Base-by-base conservation (phyloP, 352 stramenopile genomes). In the Phytopythium delawarense region DNA sequence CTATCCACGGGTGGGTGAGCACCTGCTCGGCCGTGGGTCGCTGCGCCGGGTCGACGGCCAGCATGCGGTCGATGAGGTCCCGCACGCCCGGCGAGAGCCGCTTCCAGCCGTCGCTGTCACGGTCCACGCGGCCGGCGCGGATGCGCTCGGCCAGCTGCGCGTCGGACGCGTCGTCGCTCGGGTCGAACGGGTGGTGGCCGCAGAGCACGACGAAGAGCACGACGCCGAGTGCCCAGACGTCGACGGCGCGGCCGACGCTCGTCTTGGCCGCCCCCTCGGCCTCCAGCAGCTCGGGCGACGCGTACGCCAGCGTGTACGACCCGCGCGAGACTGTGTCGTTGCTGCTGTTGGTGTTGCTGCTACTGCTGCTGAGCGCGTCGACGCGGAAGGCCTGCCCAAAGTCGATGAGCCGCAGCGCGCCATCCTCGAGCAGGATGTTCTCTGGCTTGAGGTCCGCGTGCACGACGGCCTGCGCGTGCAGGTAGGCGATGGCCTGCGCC, bases 351-450 rank as follows among this genome's bases (percentile, higher is more conserved):
- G 7, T 32, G 18, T n/a, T 51, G 9, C 16, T 32, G 18, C 2
- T n/a, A 9, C 0, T 48, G 9, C 18, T 48, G 8, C 18, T 13
- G 3, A 48, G 30, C 15, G 69, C 62, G 4, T 73, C 48, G 34
- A 78, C 51, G 12, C 61, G 64, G 57, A 81, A 85, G 16, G 86
- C 88, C 39, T 98, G 77, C 11, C 83, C 83, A 71, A 92, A 92
- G 70, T 92, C 81, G 42, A 89, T 88, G 37, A 92, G 71, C 16
- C 78, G 71, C 28, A 98, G 67, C 25, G 15, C 55, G 23, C 42
- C 37, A 3, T 35, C 55, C 11, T 23, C 12, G n/a, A 86, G 54
- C 30, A 87, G 57, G 50, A 87, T 84, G 59, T 87, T 87, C 59
- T 87, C 77, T 13, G 73, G 77, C 64, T 87, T 87, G 28, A 87